Evolutionary conservation across 306 rosid genomes (phyloP), one percentile per base, ranked within the genome.

Genomic region (Prunus armeniaca): DNA sequence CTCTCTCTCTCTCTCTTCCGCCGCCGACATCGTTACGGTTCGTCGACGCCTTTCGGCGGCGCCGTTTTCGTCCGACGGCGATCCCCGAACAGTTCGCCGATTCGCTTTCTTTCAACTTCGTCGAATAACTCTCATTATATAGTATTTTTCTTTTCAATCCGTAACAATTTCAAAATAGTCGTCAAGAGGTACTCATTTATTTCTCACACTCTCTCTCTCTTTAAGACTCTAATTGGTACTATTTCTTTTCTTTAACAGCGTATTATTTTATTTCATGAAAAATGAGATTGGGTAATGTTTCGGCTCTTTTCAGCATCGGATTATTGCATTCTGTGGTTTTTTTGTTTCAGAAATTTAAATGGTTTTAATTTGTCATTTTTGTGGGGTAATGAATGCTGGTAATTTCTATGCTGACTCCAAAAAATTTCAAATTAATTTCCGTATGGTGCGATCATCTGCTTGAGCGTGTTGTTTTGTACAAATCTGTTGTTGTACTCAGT

Each of bases 1-100:
- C 49, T 71, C 79, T 64, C 77, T 72, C 77, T 10, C 18, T 43
- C 24, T 65, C 79, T 50, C 55, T 12, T 50, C 45, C 63, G 60
- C 55, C 82, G 86, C 92, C 89, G 89, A 85, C 87, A 85, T 18
- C 83, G 84, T 64, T 83, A 86, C 93, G 78, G 83, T 68, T 79
- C 87, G 69, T 83, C 69, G 80, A 54, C 69, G 77, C 81, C 79
- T 76, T 78, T 72, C 82, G 80, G 80, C 82, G 67, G 76, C 69
- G 74, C 73, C 9, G 78, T 81, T 81, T 19, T 63, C 65, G 8
- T 64, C n/a, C 73, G 65, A 58, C 82, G 75, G 79, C 71, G 89
- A 85, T 88, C 87, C 80, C 45, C 38, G 19, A 73, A 14, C 43
- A 34, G 50, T 65, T 25, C 58, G 61, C 46, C 75, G 78, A 58